Base-by-base conservation (phyloP, 495 filamentous ascomycete genomes). In the Xylaria sp. region DNA sequence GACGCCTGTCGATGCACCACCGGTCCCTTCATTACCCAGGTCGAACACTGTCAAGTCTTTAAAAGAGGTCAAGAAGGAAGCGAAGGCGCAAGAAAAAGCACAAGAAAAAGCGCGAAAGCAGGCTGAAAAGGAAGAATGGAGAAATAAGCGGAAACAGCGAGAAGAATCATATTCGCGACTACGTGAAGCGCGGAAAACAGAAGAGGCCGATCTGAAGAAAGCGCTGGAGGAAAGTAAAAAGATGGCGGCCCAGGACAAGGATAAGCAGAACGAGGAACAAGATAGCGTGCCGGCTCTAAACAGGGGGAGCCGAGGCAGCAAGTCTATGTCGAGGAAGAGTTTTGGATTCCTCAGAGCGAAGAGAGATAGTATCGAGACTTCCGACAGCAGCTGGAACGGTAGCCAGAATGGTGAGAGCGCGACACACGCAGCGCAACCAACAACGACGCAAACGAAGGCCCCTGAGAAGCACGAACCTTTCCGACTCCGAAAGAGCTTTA, bases 111-210 rank as follows among this genome's bases (percentile, higher is more conserved):
- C 84, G 5, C 73, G 72, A 12, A 79, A 74, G 24, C 26, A 71
- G 12, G 87, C 88, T 1, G 88, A 91, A 73, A 88, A 88, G 71
- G 89, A 88, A 48, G 85, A 89, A 68, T 91, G 90, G 72, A 92
- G 92, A 40, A 75, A 86, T 14, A 89, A 92, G 31, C 80, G 83
- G 50, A 85, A 84, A 71, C 77, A 82, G 71, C 81, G 79, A 26
- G 74, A 76, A 43, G 83, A 86, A 35, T 72, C 73, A 7, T 73
- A 74, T 6, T 69, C 74, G 1, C 74, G 75, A 65, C 35, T 76
- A 29, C 79, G 82, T 11, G 82, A 84, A 61, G 72, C 76, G 19
- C 75, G 76, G 1, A 77, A 74, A 66, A 73, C 65, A 7, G 82
- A 86, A 68, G 77, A 82, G 7, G 81, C 82, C 3, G 78, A 84